Evolutionary conservation across 208 protist species (phyloP).

Genomic region (Leishmania mexicana): DNA sequence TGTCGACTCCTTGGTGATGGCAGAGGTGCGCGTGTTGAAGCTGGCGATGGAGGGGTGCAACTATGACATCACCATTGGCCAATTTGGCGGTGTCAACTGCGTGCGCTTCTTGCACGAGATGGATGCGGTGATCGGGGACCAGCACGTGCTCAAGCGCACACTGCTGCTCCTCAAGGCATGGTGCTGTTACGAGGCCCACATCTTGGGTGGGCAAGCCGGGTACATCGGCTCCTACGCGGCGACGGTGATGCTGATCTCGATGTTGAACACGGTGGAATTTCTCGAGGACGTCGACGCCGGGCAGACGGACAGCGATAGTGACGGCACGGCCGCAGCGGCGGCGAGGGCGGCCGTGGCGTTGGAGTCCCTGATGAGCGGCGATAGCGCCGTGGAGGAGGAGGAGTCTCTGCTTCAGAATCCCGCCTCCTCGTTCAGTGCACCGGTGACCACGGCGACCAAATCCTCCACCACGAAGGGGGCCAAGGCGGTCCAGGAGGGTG

Average conservation of each 20-base stretch:
- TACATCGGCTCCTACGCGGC: constrained; percentile 91
- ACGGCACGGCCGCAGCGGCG: neutral
- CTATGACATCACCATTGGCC: constrained; percentile 91
- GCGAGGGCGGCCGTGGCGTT: constrained; percentile 2
- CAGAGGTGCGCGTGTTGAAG: constrained; percentile 89
- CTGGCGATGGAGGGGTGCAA: constrained; percentile 86
- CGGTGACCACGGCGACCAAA: neutral
- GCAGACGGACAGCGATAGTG: neutral
- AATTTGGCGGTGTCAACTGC: constrained; percentile 90
- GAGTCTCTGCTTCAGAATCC: constrained; percentile 13
- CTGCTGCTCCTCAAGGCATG: constrained; percentile 92
- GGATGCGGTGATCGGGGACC: constrained; percentile 73
- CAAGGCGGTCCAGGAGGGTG: neutral
- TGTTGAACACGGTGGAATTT: constrained; percentile 90
- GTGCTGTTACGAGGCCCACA: constrained; percentile 90
- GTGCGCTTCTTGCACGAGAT: constrained; percentile 90
- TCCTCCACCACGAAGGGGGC: constrained; percentile 2
- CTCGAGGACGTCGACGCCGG: constrained; percentile 62
- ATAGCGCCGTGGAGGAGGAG: neutral
- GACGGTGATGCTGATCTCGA: constrained; percentile 91
- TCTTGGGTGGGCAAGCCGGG: constrained; percentile 89
- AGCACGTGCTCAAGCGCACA: constrained; percentile 91
- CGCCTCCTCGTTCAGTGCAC: constrained; percentile 17
- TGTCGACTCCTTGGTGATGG: constrained; percentile 79
- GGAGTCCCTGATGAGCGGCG: neutral